Evolutionary conservation across 2,329 filamentous ascomycete genomes (phyloP).

Genomic region (Sordariomycetes sp.): DNA sequence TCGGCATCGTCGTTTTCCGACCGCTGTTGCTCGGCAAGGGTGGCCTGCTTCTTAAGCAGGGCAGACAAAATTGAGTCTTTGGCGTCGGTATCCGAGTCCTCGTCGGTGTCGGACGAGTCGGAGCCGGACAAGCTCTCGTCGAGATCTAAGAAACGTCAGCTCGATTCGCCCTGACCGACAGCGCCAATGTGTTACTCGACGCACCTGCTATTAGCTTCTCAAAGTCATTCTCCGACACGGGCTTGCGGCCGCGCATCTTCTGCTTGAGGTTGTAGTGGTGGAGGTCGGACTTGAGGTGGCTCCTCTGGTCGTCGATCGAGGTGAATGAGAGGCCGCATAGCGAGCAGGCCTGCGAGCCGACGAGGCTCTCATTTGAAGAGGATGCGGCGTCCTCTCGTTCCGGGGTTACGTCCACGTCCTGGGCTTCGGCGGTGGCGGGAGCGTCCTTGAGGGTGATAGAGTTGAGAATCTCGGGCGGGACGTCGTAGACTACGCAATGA

Average conservation of each 20-base stretch:
- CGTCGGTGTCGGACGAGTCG: slow-evolving; percentile 60
- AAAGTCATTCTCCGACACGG: slow-evolving; percentile 75
- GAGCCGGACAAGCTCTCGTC: slow-evolving; percentile 92
- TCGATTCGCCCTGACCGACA: neutral
- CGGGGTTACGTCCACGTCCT: neutral
- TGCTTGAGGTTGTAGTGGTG: slow-evolving; percentile 94
- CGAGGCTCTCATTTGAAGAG: slow-evolving; percentile 25
- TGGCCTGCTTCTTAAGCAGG: slow-evolving; percentile 75
- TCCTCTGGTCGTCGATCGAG: slow-evolving; percentile 68
- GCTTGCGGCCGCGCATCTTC: slow-evolving; percentile 61
- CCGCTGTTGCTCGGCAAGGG: slow-evolving; percentile 42
- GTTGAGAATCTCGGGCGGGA: slow-evolving; percentile 2
- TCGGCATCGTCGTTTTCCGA: slow-evolving; percentile 39
- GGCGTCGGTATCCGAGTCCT: slow-evolving; percentile 44
- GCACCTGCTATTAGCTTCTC: slow-evolving; percentile 61
- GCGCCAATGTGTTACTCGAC: neutral
- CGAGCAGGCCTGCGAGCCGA: slow-evolving; percentile 65
- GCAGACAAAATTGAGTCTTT: slow-evolving; percentile 65
- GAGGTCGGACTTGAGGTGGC: slow-evolving; percentile 80
- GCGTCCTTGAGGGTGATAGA: slow-evolving; percentile 2
- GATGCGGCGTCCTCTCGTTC: neutral
- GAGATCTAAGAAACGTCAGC: slow-evolving; percentile 37
- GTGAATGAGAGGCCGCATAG: slow-evolving; percentile 66
- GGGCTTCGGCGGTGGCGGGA: neutral
- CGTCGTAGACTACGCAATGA: slow-evolving; percentile 1